Percentiles rank a stretch among this genome's conserved stretches.
Conservation (phyloP, 2,329 filamentous ascomycete species). For the Stenocarpella maydis region DNA sequence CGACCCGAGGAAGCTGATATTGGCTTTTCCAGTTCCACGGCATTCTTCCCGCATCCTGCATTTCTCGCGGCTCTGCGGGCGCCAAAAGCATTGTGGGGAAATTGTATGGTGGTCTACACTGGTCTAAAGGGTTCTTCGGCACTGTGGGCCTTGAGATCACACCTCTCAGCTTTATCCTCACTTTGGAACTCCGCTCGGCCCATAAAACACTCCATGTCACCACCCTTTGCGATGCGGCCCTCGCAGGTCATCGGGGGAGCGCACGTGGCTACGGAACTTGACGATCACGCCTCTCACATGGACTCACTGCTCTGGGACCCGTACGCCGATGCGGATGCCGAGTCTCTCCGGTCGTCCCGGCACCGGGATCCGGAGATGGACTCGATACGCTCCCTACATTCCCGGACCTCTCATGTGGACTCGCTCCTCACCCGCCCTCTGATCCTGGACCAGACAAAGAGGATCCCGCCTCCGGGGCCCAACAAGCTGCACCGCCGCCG, state of each 20-base stretch:
- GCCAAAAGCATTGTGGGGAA: neutral
- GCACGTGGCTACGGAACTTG: constrained; percentile 4
- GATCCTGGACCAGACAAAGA: constrained; percentile 26
- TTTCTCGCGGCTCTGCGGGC: constrained; percentile 3
- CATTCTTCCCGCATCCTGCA: neutral
- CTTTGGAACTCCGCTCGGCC: neutral
- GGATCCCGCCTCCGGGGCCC: constrained; percentile 16
- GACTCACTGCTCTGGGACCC: constrained; percentile 24
- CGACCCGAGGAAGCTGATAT: neutral
- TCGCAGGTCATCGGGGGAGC: constrained; percentile 5
- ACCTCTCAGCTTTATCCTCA: neutral
- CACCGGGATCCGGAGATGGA: constrained; percentile 30
- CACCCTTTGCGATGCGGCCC: constrained; percentile 5
- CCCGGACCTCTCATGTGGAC: constrained; percentile 10
- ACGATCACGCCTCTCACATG: constrained; percentile 24
- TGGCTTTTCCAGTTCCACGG: neutral
- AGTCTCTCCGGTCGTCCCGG: constrained; percentile 29
- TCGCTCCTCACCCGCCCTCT: constrained; percentile 8
- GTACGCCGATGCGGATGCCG: constrained; percentile 28
- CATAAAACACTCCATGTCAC: constrained; percentile 6
- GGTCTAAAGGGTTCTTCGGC: neutral
- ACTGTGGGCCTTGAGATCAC: neutral
- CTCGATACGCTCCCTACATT: constrained; percentile 28
- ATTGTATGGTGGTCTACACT: neutral
- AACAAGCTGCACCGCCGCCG: constrained; percentile 31